These are phyloP conservation scores for Cercophora scortea DNA, from an alignment of 495 filamentous ascomycete species.

Conservation along the genomic window DNA sequence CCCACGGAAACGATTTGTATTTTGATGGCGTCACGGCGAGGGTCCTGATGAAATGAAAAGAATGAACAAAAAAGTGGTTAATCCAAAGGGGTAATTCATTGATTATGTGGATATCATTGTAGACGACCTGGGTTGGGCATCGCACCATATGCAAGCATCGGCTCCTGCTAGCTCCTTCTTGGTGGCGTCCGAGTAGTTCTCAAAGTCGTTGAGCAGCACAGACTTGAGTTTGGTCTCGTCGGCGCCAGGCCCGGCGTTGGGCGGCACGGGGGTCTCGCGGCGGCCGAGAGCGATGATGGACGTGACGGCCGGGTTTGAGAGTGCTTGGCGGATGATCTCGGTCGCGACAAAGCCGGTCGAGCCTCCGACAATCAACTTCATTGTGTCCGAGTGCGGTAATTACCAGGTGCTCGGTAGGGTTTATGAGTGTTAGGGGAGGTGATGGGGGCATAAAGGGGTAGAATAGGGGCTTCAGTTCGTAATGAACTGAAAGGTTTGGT, in stretches of 20 bases:
- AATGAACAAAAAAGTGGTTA: no score
- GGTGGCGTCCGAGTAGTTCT: conserved; percentile 32
- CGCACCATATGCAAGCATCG: conserved; percentile 41
- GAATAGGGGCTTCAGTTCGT: no score
- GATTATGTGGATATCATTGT: no score
- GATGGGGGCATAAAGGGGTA: no score
- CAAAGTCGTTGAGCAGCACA: conserved; percentile 34
- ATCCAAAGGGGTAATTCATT: no score
- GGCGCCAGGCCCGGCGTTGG: conserved; percentile 1
- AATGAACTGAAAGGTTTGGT: no score
- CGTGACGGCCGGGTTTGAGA: conserved; percentile 29
- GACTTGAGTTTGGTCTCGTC: conserved; percentile 32
- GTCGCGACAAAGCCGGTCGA: conserved; percentile 42
- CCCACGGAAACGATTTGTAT: conserved; percentile 19
- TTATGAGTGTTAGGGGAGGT: no score
- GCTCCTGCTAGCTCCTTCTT: conserved; percentile 34
- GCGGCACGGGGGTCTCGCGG: conserved; percentile 9
- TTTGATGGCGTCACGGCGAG: conserved; percentile 37
- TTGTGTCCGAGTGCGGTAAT: conserved; percentile 6
- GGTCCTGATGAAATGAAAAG: conserved; percentile 14
- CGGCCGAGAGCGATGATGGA: conserved; percentile 36
- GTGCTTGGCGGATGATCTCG: conserved; percentile 38
- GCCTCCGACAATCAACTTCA: conserved; percentile 48
- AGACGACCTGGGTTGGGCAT: no score
- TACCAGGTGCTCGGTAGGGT: no score